These are phyloP conservation scores for Candida ovalis DNA, from an alignment of 805 yeast genomes.

Conservation along the genomic window DNA sequence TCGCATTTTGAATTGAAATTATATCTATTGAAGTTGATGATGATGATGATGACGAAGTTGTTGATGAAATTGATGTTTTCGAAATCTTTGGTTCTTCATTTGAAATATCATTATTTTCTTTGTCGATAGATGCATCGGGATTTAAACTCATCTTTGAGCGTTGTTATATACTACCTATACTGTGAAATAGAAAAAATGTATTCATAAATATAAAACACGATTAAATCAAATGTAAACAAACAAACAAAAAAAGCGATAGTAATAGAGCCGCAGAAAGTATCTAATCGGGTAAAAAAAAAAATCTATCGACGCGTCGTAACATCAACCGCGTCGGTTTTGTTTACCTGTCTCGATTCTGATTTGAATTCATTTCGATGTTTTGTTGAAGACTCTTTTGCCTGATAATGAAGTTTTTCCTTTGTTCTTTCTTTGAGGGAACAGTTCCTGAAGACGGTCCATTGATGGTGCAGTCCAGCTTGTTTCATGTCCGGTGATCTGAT, in stretches of 20 bases:
- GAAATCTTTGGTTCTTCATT: background rate
- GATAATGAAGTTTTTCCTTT: background rate
- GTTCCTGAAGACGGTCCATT: background rate
- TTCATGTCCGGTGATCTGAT: background rate
- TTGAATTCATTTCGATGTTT: background rate
- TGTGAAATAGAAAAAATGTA: too few species aligned
- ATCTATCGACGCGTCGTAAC: background rate
- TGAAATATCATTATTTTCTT: background rate
- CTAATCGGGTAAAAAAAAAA: background rate
- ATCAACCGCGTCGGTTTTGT: background rate
- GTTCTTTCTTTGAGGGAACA: background rate
- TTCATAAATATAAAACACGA: too few species aligned
- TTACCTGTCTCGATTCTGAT: background rate
- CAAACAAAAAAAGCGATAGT: background rate
- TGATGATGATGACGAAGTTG: too few species aligned
- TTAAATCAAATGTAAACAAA: background rate
- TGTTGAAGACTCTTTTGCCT: background rate
- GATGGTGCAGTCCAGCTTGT: background rate
- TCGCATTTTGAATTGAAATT: conserved; percentile 23
- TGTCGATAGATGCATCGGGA: too few species aligned
- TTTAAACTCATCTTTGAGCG: too few species aligned
- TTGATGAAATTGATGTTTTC: too few species aligned
- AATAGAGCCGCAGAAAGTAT: background rate
- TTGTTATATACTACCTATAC: too few species aligned
- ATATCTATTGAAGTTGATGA: conserved; percentile 8